Base-by-base conservation (phyloP, 225 moss, liverwort and hornwort species). In the Pseudisothecium myosuroides region DNA sequence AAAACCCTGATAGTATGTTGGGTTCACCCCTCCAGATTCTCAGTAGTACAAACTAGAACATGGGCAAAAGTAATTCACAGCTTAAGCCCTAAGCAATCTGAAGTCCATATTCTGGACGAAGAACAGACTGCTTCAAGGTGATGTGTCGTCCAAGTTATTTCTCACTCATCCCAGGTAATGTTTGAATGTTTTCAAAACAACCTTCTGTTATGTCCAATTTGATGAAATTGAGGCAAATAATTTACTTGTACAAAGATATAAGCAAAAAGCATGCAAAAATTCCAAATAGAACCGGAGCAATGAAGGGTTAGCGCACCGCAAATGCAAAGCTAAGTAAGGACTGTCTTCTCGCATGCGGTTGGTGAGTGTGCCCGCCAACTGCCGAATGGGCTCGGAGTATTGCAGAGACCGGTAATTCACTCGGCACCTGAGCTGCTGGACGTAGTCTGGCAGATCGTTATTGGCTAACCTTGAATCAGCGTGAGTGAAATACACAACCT, bases 291-390 rank as follows among this genome's bases (percentile, higher is more conserved):
- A 34, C 10, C 45, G 45, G 34, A 45, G 45, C 45, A 81, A 21
- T 9, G 6, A 81, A 81, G 82, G 49, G 12, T 63, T 67, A 83
- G 13, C 47, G 65, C 54, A 96, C 96, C 96, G 92, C 55, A 96
- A 90, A 89, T 96, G 96, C 91, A 96, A 87, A 67, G 96, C 95
- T 78, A 96, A 90, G 92, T 95, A 96, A 26, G 95, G 96, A 43
- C 93, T 88, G 74, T 86, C 92, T 49, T 92, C 89, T 47, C 89
- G 81, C 88, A 96, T 82, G 76, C 96, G 94, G 32, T 89, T 86
- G 68, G 83, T 88, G 85, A 96, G 90, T 50, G 92, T 90, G 83
- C 82, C 39, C 14, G 95, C 95, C 55, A 95, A 80, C 60, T 92
- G 87, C 52, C 92, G 92, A 78, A 96, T 96, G 71, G 94, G 93